Base-by-base conservation (phyloP, 345 rosid species). In the Psidium guajava region DNA sequence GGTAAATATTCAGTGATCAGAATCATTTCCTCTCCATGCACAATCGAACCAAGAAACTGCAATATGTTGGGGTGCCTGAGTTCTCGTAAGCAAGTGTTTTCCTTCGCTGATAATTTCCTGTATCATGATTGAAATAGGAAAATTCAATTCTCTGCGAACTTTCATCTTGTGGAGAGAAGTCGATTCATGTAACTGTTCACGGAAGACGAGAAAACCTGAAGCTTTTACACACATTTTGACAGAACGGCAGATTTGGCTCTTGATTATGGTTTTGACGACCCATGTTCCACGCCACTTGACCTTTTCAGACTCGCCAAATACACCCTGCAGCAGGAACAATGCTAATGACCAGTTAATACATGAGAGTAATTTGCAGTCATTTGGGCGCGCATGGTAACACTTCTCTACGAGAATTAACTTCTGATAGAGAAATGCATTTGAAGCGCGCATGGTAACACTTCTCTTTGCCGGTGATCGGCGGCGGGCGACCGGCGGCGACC, bases 241-340 rank as follows among this genome's bases (percentile, higher is more conserved):
- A 22, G 90, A 91, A 83, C 85, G 89, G 73, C 75, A 61, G 82
- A 90, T 91, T 82, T 91, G 91, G 85, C 93, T 90, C 87, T 88
- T 89, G 32, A 93, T 91, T 7, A 90, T 88, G 15, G 95, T 91
- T 86, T 91, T 92, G 55, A 91, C 93, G 56, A 93, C 94, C 95
- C 94, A 91, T 11, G 94, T 93, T 87, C 93, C 95, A 32, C 93
- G 89, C 95, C 94, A 93, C 83, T 90, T 91, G 84, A 91, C 94
- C 88, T 64, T 93, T 24, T 90, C 87, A n/a, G 93, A 90, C 81
- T 91, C 92, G 11, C 94, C 94, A 59, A 83, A 89, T 24, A 83
- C 89, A 42, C 93, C 95, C 95, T 93, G 83, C 44, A 1, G 77
- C 77, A 69, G 53, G 27, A 82, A 51, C 11, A 69, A 81, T 36